phyloP scores from a whole-genome alignment of 2,329 filamentous ascomycete genomes.

The Parafenestella ontariensis region DNA sequence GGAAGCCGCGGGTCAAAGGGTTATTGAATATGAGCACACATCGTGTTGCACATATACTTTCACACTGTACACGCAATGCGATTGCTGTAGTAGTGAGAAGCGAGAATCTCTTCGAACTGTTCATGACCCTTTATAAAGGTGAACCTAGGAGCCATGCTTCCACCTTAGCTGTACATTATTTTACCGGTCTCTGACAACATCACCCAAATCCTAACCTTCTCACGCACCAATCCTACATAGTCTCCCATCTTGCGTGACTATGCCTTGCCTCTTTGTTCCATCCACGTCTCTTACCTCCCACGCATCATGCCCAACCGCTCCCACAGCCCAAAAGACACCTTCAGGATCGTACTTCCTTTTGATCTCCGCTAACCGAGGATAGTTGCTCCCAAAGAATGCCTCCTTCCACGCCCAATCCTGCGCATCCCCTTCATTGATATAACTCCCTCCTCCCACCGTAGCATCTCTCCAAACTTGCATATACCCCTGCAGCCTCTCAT shows the following conservation, averaged over 20 bases:
- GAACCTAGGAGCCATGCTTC: too few species aligned
- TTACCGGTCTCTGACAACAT: too few species aligned
- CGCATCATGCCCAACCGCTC: conserved; percentile 31
- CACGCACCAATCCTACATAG: conserved; percentile 24
- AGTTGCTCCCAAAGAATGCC: conserved; percentile 34
- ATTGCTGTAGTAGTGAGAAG: too few species aligned
- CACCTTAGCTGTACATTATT: too few species aligned
- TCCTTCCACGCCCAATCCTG: conserved; percentile 34
- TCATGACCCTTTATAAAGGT: too few species aligned
- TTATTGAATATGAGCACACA: too few species aligned
- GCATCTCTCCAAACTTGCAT: conserved; percentile 35
- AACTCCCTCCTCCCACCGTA: conserved; percentile 27
- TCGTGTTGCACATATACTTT: too few species aligned
- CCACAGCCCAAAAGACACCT: conserved; percentile 36
- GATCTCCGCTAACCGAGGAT: conserved; percentile 24
- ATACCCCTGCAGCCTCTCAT: conserved; percentile 25
- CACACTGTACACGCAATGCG: too few species aligned
- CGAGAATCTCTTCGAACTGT: too few species aligned
- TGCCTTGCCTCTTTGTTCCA: conserved; percentile 19
- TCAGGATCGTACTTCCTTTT: conserved; percentile 33
- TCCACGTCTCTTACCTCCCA: conserved; percentile 30
- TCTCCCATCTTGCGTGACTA: conserved; percentile 34
- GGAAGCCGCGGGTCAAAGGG: too few species aligned
- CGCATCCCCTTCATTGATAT: conserved; percentile 40
- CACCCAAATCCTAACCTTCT: not conserved